These are phyloP conservation scores for Suillus occidentalis DNA, from an alignment of 768 basidiomycete species.

Conservation along the genomic window DNA sequence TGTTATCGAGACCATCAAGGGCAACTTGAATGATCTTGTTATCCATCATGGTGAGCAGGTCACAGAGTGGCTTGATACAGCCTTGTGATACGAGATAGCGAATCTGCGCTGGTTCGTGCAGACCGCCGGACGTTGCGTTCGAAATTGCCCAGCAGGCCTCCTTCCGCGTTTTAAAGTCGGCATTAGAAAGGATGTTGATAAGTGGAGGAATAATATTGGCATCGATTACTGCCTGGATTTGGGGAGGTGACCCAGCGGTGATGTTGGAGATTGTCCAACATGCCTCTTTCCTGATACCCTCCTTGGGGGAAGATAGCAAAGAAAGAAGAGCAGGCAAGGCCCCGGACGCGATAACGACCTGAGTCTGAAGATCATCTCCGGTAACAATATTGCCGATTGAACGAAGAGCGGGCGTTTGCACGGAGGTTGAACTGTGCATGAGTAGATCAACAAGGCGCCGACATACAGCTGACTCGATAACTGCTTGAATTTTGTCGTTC, in stretches of 20 bases:
- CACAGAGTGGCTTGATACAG: conserved; percentile 98
- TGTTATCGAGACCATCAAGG: conserved; percentile 96
- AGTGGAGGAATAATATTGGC: conserved; percentile 98
- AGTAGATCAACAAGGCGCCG: conserved; percentile 95
- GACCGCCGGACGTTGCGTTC: conserved; percentile 96
- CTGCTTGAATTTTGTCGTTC: conserved; percentile 99
- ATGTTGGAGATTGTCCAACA: conserved; percentile 99
- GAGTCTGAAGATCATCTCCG: conserved; percentile 98
- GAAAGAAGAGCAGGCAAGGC: conserved; percentile 93
- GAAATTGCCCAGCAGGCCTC: conserved; percentile 99
- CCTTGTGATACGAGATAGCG: conserved; percentile 97
- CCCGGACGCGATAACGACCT: conserved; percentile 97
- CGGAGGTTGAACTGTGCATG: conserved; percentile 92
- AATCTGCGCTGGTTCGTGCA: conserved; percentile 95
- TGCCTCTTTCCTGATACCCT: conserved; percentile 98
- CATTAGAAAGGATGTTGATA: conserved; percentile 96
- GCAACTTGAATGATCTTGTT: conserved; percentile 99
- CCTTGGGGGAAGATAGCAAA: conserved; percentile 93
- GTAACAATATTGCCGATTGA: conserved; percentile 99
- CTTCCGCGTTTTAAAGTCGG: conserved; percentile 99
- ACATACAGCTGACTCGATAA: conserved; percentile 98
- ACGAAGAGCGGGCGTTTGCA: conserved; percentile 97
- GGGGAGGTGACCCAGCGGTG: conserved; percentile 94
- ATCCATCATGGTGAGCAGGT: conserved; percentile 96
- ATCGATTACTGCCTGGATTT: conserved; percentile 97